Evolutionary conservation across 257 asterid genomes (phyloP), one percentile per base, ranked within the genome.

Genomic region (Galeopsis tetrahit): DNA sequence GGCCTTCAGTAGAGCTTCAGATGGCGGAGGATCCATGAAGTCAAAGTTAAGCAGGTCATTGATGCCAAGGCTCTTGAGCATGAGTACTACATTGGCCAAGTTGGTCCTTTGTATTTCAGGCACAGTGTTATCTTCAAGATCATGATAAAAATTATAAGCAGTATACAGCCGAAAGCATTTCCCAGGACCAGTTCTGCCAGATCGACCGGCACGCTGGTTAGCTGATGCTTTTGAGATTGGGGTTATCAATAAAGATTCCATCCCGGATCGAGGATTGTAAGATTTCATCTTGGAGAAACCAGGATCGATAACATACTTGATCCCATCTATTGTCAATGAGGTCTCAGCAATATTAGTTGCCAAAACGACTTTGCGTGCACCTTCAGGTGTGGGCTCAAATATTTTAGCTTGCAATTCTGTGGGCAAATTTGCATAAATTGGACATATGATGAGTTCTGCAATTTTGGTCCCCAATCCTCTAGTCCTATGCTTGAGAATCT

Each of bases 131-230:
- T 93, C 98, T 10, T 91, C 98, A 66, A 93, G 84, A 79, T 93
- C 98, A 66, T 88, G 80, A 67, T 77, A 73, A 80, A 58, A 93
- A 60, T 85, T 93, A 77, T 87, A 83, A 5, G 91, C 94, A 7
- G 98, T 91, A 77, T 88, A 93, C 79, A 93, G 73, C 42, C 96
- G 85, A 80, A 83, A 93, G 88, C 98, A 93, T 76, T 89, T 83
- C 62, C 98, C 98, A 7, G 98, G 98, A 77, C 97, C 96, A 2
- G 97, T 93, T 80, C 98, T 81, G 67, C 98, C 98, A 70, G 98
- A 93, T 72, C 97, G 87, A 77, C 98, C 97, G 6, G 98, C 97
- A 69, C 97, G 89, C 70, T 93, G 98, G 78, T 91, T 87, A 9
- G 98, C 96, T 36, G 98, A 93, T 35, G 98, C 98, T 86, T 91